Evolutionary conservation across 2,329 filamentous ascomycete species (phyloP), one percentile per base, ranked within the genome.

Genomic region (Colletotrichum viniferum): DNA sequence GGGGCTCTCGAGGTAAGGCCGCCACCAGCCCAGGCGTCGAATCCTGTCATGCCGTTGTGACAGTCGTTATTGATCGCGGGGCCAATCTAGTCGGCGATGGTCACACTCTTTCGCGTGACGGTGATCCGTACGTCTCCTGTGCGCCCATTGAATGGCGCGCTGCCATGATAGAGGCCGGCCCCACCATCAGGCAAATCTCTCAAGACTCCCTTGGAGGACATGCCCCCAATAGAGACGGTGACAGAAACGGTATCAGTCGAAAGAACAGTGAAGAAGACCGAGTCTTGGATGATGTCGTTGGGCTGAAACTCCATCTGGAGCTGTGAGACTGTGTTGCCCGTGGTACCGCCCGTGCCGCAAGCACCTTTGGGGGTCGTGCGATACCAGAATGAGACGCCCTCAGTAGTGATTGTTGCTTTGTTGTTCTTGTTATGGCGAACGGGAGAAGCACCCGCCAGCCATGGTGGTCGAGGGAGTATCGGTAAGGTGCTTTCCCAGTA

Each of bases 401-500:
- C 83, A 69, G 21, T 18, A 3, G 78, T 76, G 18, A 66, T 79
- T 79, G 36, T 82, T 60, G 73, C 81, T 58, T 80, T 81, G 14
- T 81, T 83, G 34, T 81, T 85, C 80, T 90, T 90, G 82, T 88
- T 77, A 90, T 89, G 77, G 86, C 86, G 79, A 86, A 88, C 3
- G 89, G 88, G 2, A 90, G 82, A 18, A 88, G 78, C 18, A 81
- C 80, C 24, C 87, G 85, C 86, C 87, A 90, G 38, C 82, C 86
- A 30, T 88, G 85, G 79, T 91, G 90, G 71, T 84, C 82, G 14
- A 84, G 74, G 38, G 87, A 87, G 78, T 90, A 91, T 73, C 82
- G 81, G 67, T 82, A 85, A 4, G 89, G 87, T 1, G 87, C 88
- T 13, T 60, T 71, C 32, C 69, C 34, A 12, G 24, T 16, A 18